Evolutionary conservation across 768 basidiomycete genomes (phyloP).

Genomic region (Rhizopogon vesiculosus): DNA sequence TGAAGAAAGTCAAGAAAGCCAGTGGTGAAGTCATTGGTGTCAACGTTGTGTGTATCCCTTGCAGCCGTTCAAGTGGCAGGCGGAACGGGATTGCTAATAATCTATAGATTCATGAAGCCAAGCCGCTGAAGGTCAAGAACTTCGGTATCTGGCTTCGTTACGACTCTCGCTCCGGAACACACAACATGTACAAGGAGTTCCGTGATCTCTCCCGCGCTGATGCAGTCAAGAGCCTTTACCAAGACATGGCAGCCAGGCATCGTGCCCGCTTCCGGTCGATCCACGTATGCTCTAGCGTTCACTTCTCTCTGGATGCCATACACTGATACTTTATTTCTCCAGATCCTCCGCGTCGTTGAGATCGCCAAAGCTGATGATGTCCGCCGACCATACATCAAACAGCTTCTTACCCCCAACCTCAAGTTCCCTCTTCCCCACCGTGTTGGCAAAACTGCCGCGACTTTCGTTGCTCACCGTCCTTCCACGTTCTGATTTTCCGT

Average conservation of each 20-base stretch:
- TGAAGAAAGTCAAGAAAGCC: conserved; percentile 99
- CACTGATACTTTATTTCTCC: not conserved
- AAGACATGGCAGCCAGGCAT: conserved; percentile 99
- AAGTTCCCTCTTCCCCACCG: conserved; percentile 98
- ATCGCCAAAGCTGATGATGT: conserved; percentile 88
- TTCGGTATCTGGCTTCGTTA: conserved; percentile 99
- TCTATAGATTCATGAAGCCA: conserved; percentile 91
- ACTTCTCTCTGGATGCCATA: not conserved
- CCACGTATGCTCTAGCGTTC: conserved; percentile 55
- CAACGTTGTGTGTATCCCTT: conserved; percentile 85
- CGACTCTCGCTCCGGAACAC: conserved; percentile 98
- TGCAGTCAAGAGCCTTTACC: conserved; percentile 95
- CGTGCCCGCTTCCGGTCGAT: conserved; percentile 99
- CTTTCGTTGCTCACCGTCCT: conserved; percentile 77
- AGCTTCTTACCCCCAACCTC: conserved; percentile 84
- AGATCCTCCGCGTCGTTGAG: conserved; percentile 98
- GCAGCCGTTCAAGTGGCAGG: conserved; percentile 85
- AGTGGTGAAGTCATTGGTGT: conserved; percentile 98
- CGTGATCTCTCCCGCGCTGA: conserved; percentile 92
- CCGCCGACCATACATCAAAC: conserved; percentile 97
- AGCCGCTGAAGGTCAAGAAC: conserved; percentile 98
- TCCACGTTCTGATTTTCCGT: conserved; percentile 51
- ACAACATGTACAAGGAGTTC: conserved; percentile 99
- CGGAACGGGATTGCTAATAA: conserved; percentile 64
- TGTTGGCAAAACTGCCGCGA: conserved; percentile 70